Evolutionary conservation across 768 basidiomycete genomes (phyloP), one percentile per base, ranked within the genome.

Genomic region (Tubosaeta sp.): DNA sequence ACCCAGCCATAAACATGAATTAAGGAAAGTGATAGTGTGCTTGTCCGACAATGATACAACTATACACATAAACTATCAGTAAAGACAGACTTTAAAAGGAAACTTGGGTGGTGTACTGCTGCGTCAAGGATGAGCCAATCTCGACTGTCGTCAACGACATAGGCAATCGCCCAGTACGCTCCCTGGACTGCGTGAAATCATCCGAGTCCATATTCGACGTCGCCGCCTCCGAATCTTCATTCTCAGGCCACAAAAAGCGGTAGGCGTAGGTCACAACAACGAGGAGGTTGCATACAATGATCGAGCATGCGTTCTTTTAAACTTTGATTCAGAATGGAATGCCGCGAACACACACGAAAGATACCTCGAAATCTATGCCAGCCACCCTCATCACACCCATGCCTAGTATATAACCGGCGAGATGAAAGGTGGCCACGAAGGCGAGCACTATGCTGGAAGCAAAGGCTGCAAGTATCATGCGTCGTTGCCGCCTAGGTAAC

Each of bases 211-310:
- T 27, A 27, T 54, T 44, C 12, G 25, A 35, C 8, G 53, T 31
- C 10, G 14, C 36, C 38, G 35, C 22, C 0, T 49, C 16, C 3
- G 24, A 36, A 14, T 43, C n/a, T 18, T 18, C 14, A 2, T 18
- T 18, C 12, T 54, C 32, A 10, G 5, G 21, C 31, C 22, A 25
- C 43, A 39, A 34, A 42, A 42, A 21, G 27, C 55, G 60, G 40
- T 59, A 59, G 12, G 16, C 16, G n/a, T 18, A 60, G 9, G 58
- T 59, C 39, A 61, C 58, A 19, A 52, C 40, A 12, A 59, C 55
- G 4, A 61, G 39, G 7, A 57, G 24, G 21, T 59, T 61, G 39
- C 58, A 61, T 24, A 60, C 36, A 3, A 57, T 57, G 27, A 52
- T 36, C 10, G 55, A 52, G 7, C 39, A n/a, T 2, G 45, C 49